Base-by-base conservation (phyloP, 441 rosid species). In the Metrosideros polymorpha region DNA sequence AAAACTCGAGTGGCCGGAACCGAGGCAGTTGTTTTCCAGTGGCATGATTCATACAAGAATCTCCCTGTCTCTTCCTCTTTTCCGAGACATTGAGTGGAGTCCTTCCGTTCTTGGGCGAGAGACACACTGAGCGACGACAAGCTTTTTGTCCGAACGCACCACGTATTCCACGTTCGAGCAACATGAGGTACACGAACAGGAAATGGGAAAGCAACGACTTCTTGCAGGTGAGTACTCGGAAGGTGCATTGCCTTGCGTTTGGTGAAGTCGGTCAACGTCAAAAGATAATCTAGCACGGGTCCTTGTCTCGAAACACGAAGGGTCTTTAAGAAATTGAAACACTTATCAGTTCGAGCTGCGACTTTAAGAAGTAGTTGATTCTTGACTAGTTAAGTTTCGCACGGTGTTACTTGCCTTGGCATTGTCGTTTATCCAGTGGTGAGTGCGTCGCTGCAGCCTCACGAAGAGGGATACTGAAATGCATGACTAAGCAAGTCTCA, bases 361-460 rank as follows among this genome's bases (percentile, higher is more conserved):
- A 32, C 77, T 32, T 12, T 18, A 19, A 10, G 1, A 39, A 39
- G 79, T 1, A 12, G 79, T 22, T 24, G 79, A 71, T 39, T 22
- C n/a, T 71, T 71, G 47, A 71, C 47, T 9, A 32, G 27, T 12
- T 3, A 39, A 24, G 79, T 17, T 22, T 71, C 79, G 47, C 47
- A 22, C 47, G 30, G 3, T 27, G 30, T 50, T n/a, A 12, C 59
- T 1, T 12, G 63, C 8, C 63, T 0, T 27, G 15, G 30, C 61
- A 5, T 27, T 27, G 61, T 27, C 63, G 17, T n/a, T 27, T 5
- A 14, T 56, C 63, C 63, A 3, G 47, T 39, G 77, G 15, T 3
- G 4, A 42, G 27, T 0, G 0, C 1, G 4, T 19, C 0, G 1
- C 6, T 19, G 27, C 19, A 17, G 75, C 24, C 24, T 63, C 25